Evolutionary conservation across 257 asterid species (phyloP).

Genomic region (Capsicum baccatum): DNA sequence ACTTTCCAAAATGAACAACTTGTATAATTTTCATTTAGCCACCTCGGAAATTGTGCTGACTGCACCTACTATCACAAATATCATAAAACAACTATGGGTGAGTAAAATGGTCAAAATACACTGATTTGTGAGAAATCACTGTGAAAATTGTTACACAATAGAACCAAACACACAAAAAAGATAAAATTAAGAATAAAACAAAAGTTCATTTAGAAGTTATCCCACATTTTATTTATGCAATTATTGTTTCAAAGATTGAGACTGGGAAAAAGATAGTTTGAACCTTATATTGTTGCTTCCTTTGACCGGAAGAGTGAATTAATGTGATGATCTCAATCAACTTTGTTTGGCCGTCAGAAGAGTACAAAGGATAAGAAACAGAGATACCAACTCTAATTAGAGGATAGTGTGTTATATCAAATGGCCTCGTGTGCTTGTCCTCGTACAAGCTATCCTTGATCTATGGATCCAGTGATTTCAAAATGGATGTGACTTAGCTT

Average conservation of each 20-base stretch:
- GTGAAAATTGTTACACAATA: not conserved
- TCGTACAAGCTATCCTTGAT: not conserved
- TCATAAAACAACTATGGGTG: too few relatives aligned
- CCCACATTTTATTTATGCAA: not conserved
- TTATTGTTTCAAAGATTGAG: conserved; percentile 15
- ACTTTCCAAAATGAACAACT: too few relatives aligned
- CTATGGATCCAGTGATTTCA: not conserved
- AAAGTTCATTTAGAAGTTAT: not conserved
- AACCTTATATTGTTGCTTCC: not conserved
- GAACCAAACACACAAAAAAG: not conserved
- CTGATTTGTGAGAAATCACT: too few relatives aligned
- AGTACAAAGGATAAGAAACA: not conserved
- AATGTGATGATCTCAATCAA: not conserved
- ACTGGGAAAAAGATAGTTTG: not conserved
- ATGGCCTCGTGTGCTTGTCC: not conserved
- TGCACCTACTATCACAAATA: too few relatives aligned
- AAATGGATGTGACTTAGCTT: not conserved
- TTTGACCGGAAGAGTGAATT: not conserved
- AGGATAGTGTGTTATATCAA: not conserved
- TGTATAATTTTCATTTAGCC: too few relatives aligned
- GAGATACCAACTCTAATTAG: not conserved
- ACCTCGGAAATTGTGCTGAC: too few relatives aligned
- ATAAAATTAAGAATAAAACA: not conserved
- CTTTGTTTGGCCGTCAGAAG: not conserved
- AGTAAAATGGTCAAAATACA: too few relatives aligned